These are phyloP conservation scores for Discostella pseudostelligera DNA, from an alignment of 108 stramenopile species.

Conservation along the genomic window DNA sequence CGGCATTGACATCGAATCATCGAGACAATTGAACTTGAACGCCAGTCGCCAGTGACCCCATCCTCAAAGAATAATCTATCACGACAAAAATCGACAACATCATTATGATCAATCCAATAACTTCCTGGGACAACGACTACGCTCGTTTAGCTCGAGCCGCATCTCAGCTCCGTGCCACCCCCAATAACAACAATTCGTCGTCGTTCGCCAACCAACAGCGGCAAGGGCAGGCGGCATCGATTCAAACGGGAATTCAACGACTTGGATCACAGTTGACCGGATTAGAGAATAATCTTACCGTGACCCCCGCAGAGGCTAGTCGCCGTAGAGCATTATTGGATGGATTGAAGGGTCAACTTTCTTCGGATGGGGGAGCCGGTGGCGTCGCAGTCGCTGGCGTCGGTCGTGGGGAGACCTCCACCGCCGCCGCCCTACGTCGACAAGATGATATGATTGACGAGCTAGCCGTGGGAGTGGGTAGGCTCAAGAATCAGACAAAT, in stretches of 20 bases:
- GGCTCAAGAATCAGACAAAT: constrained; percentile 81
- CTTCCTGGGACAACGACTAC: constrained; percentile 84
- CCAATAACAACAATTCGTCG: constrained; percentile 22
- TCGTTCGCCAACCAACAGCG: constrained; percentile 24
- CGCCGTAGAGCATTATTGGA: constrained; percentile 42
- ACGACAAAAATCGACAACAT: background rate
- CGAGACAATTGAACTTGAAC: too few relatives aligned
- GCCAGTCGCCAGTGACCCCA: too few relatives aligned
- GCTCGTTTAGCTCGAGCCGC: constrained; percentile 79
- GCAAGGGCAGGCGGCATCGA: constrained; percentile 36
- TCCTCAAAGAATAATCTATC: too few relatives aligned
- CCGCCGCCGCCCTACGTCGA: constrained; percentile 62
- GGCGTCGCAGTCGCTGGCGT: constrained; percentile 7
- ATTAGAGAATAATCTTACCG: constrained; percentile 23
- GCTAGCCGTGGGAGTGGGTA: constrained; percentile 79
- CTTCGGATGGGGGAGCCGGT: background rate
- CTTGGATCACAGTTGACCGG: constrained; percentile 36
- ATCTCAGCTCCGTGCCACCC: constrained; percentile 66
- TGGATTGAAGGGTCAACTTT: constrained; percentile 32
- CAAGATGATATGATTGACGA: constrained; percentile 94
- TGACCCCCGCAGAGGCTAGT: constrained; percentile 36
- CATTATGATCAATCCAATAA: constrained; percentile 28
- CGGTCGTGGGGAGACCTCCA: constrained; percentile 18
- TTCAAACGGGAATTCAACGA: constrained; percentile 41
- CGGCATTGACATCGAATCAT: too few relatives aligned